Percentiles rank a stretch among this genome's conserved stretches.
Evolutionary conservation across 805 yeast species (phyloP).

Genomic region (Dipodascopsis uninucleata): DNA sequence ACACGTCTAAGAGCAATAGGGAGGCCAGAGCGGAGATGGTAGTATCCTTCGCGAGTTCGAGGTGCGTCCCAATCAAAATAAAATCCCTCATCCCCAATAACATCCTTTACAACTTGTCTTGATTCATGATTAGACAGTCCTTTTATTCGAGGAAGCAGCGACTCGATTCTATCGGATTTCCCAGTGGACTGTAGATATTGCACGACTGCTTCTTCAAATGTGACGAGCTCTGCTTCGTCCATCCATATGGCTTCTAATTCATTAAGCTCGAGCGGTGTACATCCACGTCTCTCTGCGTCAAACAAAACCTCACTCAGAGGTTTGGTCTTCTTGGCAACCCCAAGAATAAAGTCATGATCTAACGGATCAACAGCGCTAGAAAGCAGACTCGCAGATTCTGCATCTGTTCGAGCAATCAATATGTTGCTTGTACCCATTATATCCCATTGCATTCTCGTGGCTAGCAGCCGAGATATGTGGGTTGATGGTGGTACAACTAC

Average conservation of each 20-base stretch:
- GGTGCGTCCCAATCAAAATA: constrained; percentile 60
- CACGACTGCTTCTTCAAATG: constrained; percentile 43
- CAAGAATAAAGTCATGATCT: constrained; percentile 56
- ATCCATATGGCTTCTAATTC: constrained; percentile 49
- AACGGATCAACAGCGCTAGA: constrained; percentile 52
- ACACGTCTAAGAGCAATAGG: constrained; percentile 55
- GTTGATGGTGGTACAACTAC: constrained; percentile 58
- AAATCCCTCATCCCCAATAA: constrained; percentile 35
- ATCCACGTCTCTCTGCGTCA: constrained; percentile 44
- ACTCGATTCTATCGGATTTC: constrained; percentile 33
- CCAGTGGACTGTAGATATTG: constrained; percentile 23
- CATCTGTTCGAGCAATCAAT: constrained; percentile 59
- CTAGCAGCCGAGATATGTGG: constrained; percentile 51
- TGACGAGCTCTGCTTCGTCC: constrained; percentile 40
- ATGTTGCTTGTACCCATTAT: constrained; percentile 57
- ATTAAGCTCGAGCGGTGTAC: constrained; percentile 37
- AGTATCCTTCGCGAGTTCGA: constrained; percentile 56
- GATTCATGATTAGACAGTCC: constrained; percentile 34
- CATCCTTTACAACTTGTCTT: constrained; percentile 30
- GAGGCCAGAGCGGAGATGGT: constrained; percentile 48
- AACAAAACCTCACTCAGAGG: constrained; percentile 47
- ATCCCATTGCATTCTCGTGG: constrained; percentile 63
- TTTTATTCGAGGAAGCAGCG: constrained; percentile 31
- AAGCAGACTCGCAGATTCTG: constrained; percentile 52
- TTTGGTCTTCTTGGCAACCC: constrained; percentile 39